Evolutionary conservation across 768 basidiomycete species (phyloP).

Genomic region (Tulasnella sp.): DNA sequence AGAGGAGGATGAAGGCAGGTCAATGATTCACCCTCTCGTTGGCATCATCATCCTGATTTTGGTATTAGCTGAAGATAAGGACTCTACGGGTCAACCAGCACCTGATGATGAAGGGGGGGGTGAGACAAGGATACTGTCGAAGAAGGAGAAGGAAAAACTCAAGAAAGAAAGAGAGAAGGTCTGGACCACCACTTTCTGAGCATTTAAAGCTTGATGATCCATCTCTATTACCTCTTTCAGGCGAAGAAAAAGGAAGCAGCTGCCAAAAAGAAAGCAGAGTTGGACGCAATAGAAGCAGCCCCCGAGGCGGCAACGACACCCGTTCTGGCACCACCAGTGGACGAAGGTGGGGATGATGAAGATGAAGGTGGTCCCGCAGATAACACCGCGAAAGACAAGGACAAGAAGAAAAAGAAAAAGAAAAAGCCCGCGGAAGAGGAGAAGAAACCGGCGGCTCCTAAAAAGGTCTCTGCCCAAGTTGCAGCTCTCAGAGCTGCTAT

Average conservation of each 20-base stretch:
- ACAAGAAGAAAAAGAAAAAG: conserved; percentile 26
- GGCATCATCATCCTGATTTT: background rate
- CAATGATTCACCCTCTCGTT: background rate
- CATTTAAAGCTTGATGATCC: conserved; percentile 4
- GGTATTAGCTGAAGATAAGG: background rate
- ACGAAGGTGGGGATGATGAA: conserved; percentile 9
- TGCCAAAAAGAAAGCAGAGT: conserved; percentile 45
- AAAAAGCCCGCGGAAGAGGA: conserved; percentile 27
- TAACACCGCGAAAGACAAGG: conserved; percentile 16
- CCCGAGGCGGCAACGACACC: conserved; percentile 19
- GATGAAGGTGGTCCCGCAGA: conserved; percentile 13
- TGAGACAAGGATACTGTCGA: conserved; percentile 61
- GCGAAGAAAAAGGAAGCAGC: conserved; percentile 81
- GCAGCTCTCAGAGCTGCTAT: conserved; percentile 78
- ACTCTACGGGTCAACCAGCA: background rate
- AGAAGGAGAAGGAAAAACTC: conserved; percentile 93
- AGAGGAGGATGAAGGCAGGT: conserved; percentile 27
- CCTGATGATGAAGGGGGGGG: conserved; percentile 35
- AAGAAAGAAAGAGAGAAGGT: conserved; percentile 98
- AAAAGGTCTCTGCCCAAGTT: conserved; percentile 50
- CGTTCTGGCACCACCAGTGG: conserved; percentile 8
- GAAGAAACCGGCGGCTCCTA: conserved; percentile 22
- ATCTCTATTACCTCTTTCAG: conserved; percentile 12
- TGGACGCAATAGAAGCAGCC: conserved; percentile 17
- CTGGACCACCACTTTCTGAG: conserved; percentile 11